Evolutionary conservation across 768 basidiomycete genomes (phyloP).

Genomic region (Tephrocybe rancida): DNA sequence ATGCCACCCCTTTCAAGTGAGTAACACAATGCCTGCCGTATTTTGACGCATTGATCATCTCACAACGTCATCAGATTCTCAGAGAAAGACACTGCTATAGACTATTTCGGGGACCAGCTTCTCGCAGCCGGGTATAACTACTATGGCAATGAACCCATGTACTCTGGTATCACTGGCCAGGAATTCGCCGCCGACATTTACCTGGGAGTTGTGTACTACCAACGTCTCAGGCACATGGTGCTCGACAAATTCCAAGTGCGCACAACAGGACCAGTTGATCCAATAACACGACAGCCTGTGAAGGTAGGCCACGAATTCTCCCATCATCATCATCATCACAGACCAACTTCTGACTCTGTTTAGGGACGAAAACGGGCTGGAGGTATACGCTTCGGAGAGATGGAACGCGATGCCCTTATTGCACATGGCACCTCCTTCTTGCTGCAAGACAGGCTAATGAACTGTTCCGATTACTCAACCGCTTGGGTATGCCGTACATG

Average conservation of each 20-base stretch:
- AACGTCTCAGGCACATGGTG: slow-evolving; percentile 98
- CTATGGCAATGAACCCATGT: slow-evolving; percentile 99
- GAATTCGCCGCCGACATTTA: slow-evolving; percentile 99
- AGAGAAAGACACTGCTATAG: slow-evolving; percentile 95
- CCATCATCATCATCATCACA: slow-evolving; percentile 1
- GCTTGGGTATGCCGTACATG: slow-evolving; percentile 99
- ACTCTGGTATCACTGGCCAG: slow-evolving; percentile 97
- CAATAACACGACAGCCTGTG: slow-evolving; percentile 93
- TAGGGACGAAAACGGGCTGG: slow-evolving; percentile 97
- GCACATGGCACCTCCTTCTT: slow-evolving; percentile 99
- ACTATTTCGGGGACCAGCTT: slow-evolving; percentile 97
- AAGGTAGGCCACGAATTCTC: slow-evolving; percentile 60
- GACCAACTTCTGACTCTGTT: slow-evolving; percentile 4
- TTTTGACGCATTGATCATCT: slow-evolving; percentile 13
- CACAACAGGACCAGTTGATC: slow-evolving; percentile 96
- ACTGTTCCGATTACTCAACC: slow-evolving; percentile 99
- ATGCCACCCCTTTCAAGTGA: slow-evolving; percentile 97
- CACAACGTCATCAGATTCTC: slow-evolving; percentile 64
- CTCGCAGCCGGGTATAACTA: slow-evolving; percentile 96
- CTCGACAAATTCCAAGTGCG: slow-evolving; percentile 99
- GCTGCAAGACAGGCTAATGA: slow-evolving; percentile 98
- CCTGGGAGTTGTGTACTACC: slow-evolving; percentile 98
- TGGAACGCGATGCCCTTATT: slow-evolving; percentile 99
- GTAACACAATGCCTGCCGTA: slow-evolving; percentile 26
- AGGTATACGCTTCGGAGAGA: slow-evolving; percentile 99